A percentile compares a stretch with the other conserved stretches of the same genome.
These are phyloP conservation scores for Craspedostauros australis DNA, from an alignment of 108 stramenopile species.

Conservation along the genomic window DNA sequence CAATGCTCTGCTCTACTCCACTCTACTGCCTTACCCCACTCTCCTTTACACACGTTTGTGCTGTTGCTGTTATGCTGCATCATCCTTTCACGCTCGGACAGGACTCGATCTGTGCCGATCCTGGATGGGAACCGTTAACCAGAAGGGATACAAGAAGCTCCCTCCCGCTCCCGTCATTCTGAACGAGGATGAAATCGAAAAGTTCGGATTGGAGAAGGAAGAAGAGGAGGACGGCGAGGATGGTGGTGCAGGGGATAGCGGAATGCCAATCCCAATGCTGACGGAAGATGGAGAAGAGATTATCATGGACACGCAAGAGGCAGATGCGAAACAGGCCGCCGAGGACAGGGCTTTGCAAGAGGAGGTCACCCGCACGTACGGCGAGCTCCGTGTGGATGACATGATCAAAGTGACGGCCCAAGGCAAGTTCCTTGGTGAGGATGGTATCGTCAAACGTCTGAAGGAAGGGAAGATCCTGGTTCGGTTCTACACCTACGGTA, in stretches of 20 bases:
- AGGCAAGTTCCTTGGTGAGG: slow-evolving; percentile 62
- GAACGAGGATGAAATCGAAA: slow-evolving; percentile 68
- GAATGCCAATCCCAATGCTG: slow-evolving; percentile 14
- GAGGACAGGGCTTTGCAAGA: slow-evolving; percentile 18
- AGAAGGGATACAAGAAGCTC: slow-evolving; percentile 66
- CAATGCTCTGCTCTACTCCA: background rate
- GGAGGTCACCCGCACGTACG: slow-evolving; percentile 25
- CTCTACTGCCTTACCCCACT: background rate
- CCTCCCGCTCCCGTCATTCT: slow-evolving; percentile 67
- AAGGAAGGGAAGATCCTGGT: slow-evolving; percentile 68
- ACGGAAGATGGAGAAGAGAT: slow-evolving; percentile 40
- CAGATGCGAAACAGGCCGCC: slow-evolving; percentile 28
- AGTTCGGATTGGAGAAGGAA: slow-evolving; percentile 72
- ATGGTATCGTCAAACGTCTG: slow-evolving; percentile 63
- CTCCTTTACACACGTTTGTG: too few species aligned
- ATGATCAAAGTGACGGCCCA: slow-evolving; percentile 72
- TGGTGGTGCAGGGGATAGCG: too few species aligned
- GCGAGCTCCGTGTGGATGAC: slow-evolving; percentile 47
- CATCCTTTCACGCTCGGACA: too few species aligned
- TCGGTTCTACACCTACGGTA: slow-evolving; percentile 76
- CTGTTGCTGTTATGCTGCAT: too few species aligned
- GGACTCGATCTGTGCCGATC: slow-evolving; percentile 59
- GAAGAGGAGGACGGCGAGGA: slow-evolving; percentile 51
- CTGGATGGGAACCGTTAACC: slow-evolving; percentile 84
- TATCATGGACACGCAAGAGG: slow-evolving; percentile 46